These are phyloP conservation scores for Boletus bicolor DNA, from an alignment of 768 basidiomycete genomes.

Conservation along the genomic window DNA sequence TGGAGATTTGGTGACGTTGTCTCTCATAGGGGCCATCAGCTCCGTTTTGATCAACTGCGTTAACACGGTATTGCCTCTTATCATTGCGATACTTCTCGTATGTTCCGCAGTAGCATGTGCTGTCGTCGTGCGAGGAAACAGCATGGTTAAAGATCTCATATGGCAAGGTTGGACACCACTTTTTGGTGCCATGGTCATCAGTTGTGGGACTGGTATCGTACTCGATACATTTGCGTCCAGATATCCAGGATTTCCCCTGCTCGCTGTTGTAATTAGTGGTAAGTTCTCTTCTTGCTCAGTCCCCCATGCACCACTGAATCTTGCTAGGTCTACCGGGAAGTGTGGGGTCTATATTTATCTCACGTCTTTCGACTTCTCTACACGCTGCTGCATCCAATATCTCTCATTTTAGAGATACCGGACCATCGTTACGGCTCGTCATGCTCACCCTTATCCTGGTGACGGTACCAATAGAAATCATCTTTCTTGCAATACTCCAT, in stretches of 20 bases:
- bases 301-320: background rate
- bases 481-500: constrained; percentile 67
- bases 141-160: constrained; percentile 66
- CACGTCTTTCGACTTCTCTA: constrained; percentile 83
- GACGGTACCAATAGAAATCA: constrained; percentile 74
- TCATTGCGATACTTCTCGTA: constrained; percentile 48
- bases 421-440: constrained; percentile 48
- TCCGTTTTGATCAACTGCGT: constrained; percentile 65
- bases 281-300: constrained; percentile 18
- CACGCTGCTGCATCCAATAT: constrained; percentile 44
- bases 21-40: constrained; percentile 74
- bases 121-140: constrained; percentile 60
- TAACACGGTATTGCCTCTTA: constrained; percentile 60
- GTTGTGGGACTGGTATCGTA: constrained; percentile 85
- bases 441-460: constrained; percentile 69
- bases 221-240: constrained; percentile 85
- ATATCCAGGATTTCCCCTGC: constrained; percentile 83
- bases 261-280: constrained; percentile 89
- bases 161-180: constrained; percentile 88
- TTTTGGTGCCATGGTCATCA: constrained; percentile 86
- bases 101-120: constrained; percentile 50
- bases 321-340: constrained; percentile 75
- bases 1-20: constrained; percentile 88
- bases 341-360: constrained; percentile 88
- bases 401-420: constrained; percentile 7